Conservation (phyloP, 2,329 filamentous ascomycete genomes). For the Calonectria pseudoturangicola region DNA sequence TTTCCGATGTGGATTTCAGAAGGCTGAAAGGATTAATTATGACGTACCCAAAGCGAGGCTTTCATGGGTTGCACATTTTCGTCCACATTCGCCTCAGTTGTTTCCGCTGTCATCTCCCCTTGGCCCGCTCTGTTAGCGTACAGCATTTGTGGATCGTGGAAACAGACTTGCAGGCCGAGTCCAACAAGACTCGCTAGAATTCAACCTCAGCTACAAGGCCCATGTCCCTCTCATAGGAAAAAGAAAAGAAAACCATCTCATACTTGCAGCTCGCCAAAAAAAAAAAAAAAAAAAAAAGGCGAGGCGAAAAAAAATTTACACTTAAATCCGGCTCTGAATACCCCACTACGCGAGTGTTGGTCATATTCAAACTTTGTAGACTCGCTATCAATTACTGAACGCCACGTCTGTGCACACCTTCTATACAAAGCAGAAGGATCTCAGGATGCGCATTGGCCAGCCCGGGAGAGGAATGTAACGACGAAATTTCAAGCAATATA, state of each 20-base stretch:
- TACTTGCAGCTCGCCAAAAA: neutral
- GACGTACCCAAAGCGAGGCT: slow-evolving; percentile 16
- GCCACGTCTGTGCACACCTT: slow-evolving; percentile 28
- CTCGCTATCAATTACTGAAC: slow-evolving; percentile 12
- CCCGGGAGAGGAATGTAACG: slow-evolving; percentile 1
- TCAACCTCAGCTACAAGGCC: neutral
- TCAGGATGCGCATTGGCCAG: slow-evolving; percentile 27
- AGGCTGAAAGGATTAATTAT: neutral
- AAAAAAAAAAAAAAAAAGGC: neutral
- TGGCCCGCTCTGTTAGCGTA: slow-evolving; percentile 32
- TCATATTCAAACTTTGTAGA: neutral
- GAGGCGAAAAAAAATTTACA: neutral
- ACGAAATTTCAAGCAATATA: slow-evolving; percentile 34
- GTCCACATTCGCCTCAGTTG: slow-evolving; percentile 11
- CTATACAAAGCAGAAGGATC: slow-evolving; percentile 7
- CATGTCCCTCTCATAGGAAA: slow-evolving; percentile 16
- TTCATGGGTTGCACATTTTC: slow-evolving; percentile 2
- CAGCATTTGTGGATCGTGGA: slow-evolving; percentile 30
- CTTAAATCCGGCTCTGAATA: neutral
- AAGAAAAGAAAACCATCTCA: neutral
- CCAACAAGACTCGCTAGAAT: slow-evolving; percentile 19
- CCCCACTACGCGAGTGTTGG: neutral
- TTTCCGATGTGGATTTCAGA: neutral
- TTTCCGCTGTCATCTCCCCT: slow-evolving; percentile 36
- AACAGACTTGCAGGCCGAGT: neutral